A percentile compares a stretch with the other conserved stretches of the same genome.
Evolutionary conservation across 129 eudicot species (phyloP).

Genomic region (Erigeron canadensis): DNA sequence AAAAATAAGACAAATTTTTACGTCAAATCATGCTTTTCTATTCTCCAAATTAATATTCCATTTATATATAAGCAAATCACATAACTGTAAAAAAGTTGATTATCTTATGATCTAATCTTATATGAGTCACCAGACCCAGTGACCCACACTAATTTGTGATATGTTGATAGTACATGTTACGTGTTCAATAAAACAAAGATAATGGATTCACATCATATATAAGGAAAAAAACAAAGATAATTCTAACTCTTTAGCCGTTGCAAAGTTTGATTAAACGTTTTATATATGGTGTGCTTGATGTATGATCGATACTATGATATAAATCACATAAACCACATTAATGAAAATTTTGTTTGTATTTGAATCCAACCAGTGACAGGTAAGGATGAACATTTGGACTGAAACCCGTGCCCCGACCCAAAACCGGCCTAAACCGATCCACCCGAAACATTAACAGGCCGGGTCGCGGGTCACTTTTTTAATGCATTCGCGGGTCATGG

Average conservation of each 20-base stretch:
- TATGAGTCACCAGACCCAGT: conserved; percentile 22
- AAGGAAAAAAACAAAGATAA: not conserved
- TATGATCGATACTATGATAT: no score
- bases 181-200: conserved; percentile 1
- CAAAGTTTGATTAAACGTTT: no score
- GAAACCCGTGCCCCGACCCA: no score
- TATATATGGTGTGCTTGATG: no score
- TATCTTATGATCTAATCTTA: conserved; percentile 10
- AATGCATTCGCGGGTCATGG: no score
- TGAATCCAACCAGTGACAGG: no score
- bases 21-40: conserved; percentile 21
- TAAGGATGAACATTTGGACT: no score
- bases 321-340: no score
- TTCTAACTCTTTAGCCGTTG: not conserved
- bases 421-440: no score
- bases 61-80: not conserved
- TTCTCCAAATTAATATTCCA: not conserved
- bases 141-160: not conserved
- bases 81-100: not conserved
- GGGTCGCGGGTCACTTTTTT: no score
- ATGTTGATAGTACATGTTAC: not conserved
- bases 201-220: conserved; percentile 12
- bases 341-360: no score
- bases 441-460: no score
- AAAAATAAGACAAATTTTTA: conserved; percentile 2